Evolutionary conservation across 1,284 basidiomycete species (phyloP).

Genomic region (Porodaedalea pini): DNA sequence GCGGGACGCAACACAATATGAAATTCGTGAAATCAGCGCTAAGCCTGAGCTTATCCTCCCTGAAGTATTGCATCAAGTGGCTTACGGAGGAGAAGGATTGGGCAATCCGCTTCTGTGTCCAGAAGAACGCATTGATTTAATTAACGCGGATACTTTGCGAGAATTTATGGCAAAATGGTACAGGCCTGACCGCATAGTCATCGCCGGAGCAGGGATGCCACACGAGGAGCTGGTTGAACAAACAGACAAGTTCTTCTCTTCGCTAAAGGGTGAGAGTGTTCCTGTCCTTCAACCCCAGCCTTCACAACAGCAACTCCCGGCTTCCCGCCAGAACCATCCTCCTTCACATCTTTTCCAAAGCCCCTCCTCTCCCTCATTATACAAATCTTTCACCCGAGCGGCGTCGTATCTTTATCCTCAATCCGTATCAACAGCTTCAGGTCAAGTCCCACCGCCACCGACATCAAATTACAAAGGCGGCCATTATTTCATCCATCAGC

Average conservation of each 20-base stretch:
- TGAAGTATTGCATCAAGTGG: slow-evolving; percentile 85
- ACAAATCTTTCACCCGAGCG: slow-evolving; percentile 66
- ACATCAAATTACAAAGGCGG: slow-evolving; percentile 85
- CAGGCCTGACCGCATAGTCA: slow-evolving; percentile 88
- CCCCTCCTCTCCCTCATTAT: slow-evolving; percentile 46
- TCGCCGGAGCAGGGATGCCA: slow-evolving; percentile 90
- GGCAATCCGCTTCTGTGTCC: slow-evolving; percentile 91
- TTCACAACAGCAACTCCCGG: slow-evolving; percentile 31
- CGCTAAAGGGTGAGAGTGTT: slow-evolving; percentile 44
- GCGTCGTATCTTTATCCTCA: slow-evolving; percentile 66
- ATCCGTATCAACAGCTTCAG: slow-evolving; percentile 28
- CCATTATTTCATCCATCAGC: slow-evolving; percentile 65
- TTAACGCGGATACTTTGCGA: slow-evolving; percentile 66
- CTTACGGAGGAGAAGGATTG: slow-evolving; percentile 75
- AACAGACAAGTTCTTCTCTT: slow-evolving; percentile 80
- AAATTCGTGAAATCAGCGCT: slow-evolving; percentile 81
- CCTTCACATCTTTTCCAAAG: slow-evolving; percentile 48
- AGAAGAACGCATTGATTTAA: slow-evolving; percentile 72
- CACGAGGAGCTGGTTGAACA: slow-evolving; percentile 88
- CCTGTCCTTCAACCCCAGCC: slow-evolving; percentile 30
- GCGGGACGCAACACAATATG: slow-evolving; percentile 88
- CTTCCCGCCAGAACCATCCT: slow-evolving; percentile 33
- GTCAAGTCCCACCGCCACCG: slow-evolving; percentile 36
- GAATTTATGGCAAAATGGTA: slow-evolving; percentile 83
- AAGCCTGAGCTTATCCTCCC: slow-evolving; percentile 97